These are phyloP conservation scores for Pseudogymnoascus verrucosus DNA, from an alignment of 2,329 filamentous ascomycete species.

Conservation along the genomic window DNA sequence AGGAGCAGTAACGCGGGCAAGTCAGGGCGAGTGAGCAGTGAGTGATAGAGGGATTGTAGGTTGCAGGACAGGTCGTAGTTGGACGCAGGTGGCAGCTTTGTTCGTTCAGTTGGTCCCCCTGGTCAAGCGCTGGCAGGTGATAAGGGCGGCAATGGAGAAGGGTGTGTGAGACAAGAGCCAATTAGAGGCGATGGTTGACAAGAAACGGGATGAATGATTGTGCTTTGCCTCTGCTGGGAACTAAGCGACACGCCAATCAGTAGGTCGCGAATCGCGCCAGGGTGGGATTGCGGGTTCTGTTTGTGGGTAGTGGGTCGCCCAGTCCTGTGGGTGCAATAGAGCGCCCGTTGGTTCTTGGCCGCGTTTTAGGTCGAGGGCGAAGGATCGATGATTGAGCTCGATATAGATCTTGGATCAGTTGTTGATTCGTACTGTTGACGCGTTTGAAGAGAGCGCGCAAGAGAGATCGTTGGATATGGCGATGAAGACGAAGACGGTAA, in stretches of 20 bases:
- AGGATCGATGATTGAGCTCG: not conserved
- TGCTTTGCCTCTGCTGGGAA: not conserved
- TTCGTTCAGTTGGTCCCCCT: slow-evolving; percentile 3
- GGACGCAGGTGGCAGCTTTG: not conserved
- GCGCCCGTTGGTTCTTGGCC: slow-evolving; percentile 5
- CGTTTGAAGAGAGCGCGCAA: not conserved
- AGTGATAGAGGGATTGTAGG: not conserved
- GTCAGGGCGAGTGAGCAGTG: not conserved
- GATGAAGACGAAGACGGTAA: not conserved
- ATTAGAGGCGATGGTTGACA: not conserved
- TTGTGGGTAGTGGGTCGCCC: not conserved
- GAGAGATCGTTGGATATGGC: not conserved
- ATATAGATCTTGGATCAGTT: not conserved
- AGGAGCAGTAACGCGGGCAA: not conserved
- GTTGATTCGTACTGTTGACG: not conserved
- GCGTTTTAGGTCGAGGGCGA: slow-evolving; percentile 2
- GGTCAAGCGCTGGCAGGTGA: slow-evolving; percentile 3
- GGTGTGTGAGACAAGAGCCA: not conserved
- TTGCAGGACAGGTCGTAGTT: not conserved
- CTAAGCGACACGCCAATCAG: slow-evolving; percentile 5
- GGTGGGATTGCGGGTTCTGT: not conserved
- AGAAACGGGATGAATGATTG: slow-evolving; percentile 1
- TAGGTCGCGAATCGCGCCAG: not conserved
- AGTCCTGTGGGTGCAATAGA: slow-evolving; percentile 4
- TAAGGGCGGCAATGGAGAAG: not conserved